Percentiles rank a stretch among this genome's conserved stretches.
These are phyloP conservation scores for Heliocybe sulcata DNA, from an alignment of 1,284 basidiomycete species.

Conservation along the genomic window DNA sequence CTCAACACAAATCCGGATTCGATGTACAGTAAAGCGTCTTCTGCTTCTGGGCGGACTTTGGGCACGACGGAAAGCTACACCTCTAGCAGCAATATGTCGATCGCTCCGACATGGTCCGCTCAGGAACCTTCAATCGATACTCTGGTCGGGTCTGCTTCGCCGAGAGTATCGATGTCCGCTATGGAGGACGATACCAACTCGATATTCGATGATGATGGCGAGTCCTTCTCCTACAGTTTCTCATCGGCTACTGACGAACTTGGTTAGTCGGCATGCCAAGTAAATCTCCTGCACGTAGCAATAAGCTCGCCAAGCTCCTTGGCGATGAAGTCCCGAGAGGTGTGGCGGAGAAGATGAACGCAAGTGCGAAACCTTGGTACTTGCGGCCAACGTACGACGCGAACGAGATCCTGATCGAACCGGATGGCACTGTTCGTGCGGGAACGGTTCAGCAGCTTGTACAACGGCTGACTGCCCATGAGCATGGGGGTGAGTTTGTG, in stretches of 20 bases:
- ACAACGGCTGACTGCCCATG: conserved; percentile 88
- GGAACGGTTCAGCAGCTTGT: conserved; percentile 85
- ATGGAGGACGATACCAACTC: conserved; percentile 19
- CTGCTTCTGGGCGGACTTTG: neutral
- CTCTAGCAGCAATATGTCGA: neutral
- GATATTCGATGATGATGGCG: conserved; percentile 29
- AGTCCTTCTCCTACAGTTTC: conserved; percentile 6
- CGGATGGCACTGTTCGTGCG: conserved; percentile 78
- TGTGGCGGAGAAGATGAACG: conserved; percentile 40
- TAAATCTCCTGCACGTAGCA: conserved; percentile 28
- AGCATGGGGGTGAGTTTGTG: conserved; percentile 69
- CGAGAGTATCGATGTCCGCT: neutral
- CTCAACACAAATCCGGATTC: neutral
- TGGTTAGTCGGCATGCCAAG: conserved; percentile 9
- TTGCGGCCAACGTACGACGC: conserved; percentile 75
- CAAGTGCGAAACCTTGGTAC: conserved; percentile 75
- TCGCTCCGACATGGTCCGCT: neutral
- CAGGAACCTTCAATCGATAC: neutral
- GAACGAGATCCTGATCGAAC: conserved; percentile 79
- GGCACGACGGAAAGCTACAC: neutral
- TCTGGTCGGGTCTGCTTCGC: neutral
- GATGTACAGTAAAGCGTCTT: conserved; percentile 18
- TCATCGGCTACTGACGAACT: neutral
- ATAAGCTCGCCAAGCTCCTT: conserved; percentile 70
- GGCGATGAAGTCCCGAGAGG: conserved; percentile 61